Evolutionary conservation across 257 asterid genomes (phyloP).

Genomic region (Fraxinus excelsior): DNA sequence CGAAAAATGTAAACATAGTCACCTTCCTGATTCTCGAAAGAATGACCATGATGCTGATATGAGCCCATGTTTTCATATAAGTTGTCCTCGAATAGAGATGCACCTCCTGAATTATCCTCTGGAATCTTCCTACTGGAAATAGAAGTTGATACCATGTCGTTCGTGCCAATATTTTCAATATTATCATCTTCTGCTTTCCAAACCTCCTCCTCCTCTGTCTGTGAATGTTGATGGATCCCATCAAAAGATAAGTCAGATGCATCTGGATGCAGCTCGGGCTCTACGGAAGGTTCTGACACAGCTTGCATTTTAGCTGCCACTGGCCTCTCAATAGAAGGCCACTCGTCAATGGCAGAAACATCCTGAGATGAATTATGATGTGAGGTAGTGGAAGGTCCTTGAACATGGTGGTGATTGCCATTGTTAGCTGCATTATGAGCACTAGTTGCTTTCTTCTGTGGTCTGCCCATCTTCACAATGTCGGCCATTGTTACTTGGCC

Average conservation of each 20-base stretch:
- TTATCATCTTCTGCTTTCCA: constrained; percentile 45
- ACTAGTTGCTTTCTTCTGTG: constrained; percentile 47
- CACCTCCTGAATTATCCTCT: constrained; percentile 60
- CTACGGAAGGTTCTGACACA: constrained; percentile 39
- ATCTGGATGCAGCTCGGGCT: constrained; percentile 54
- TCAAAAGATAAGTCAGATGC: constrained; percentile 44
- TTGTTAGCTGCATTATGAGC: constrained; percentile 38
- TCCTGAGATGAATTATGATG: constrained; percentile 43
- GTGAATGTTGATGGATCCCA: constrained; percentile 34
- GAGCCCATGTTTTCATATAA: constrained; percentile 46
- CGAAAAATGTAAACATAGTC: constrained; percentile 17
- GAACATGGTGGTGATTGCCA: constrained; percentile 38
- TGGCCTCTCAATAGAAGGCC: constrained; percentile 85
- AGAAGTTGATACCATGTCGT: constrained; percentile 48
- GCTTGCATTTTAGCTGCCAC: constrained; percentile 40
- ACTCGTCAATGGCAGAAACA: constrained; percentile 60
- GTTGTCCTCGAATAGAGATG: constrained; percentile 58
- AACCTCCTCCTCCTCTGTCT: constrained; percentile 42
- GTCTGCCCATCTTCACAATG: constrained; percentile 96
- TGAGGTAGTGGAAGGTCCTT: constrained; percentile 35
- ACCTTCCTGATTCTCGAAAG: constrained; percentile 55
- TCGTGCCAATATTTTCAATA: constrained; percentile 44
- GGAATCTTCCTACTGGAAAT: constrained; percentile 43
- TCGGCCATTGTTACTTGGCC: constrained; percentile 97
- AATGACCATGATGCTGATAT: constrained; percentile 55